These are phyloP conservation scores for Candida suzukii DNA, from an alignment of 805 yeast genomes.

Conservation along the genomic window DNA sequence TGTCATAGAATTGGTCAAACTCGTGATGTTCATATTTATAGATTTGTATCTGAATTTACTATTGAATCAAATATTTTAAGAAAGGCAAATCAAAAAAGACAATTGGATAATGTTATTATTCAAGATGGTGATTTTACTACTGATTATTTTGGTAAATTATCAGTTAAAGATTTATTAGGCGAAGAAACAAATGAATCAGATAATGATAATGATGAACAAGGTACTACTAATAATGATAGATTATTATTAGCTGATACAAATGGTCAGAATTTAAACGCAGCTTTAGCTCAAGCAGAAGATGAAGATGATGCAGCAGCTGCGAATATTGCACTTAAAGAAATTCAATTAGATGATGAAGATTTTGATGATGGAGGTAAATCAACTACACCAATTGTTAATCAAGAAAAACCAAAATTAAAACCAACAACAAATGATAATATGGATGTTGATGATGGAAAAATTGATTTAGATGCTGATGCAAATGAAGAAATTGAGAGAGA, in stretches of 20 bases:
- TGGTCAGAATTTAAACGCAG: slow-evolving; percentile 27
- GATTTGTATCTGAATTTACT: slow-evolving; percentile 93
- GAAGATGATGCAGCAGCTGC: slow-evolving; percentile 90
- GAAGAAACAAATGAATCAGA: slow-evolving; percentile 34
- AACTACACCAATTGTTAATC: neutral
- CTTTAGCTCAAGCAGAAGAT: slow-evolving; percentile 90
- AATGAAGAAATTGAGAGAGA: slow-evolving; percentile 14
- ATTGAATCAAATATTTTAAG: slow-evolving; percentile 91
- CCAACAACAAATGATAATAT: slow-evolving; percentile 24
- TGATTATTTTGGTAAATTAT: slow-evolving; percentile 83
- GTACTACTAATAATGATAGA: slow-evolving; percentile 28
- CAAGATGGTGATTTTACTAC: slow-evolving; percentile 99
- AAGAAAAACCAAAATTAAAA: slow-evolving; percentile 9
- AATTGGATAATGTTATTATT: slow-evolving; percentile 88
- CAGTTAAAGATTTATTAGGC: slow-evolving; percentile 80
- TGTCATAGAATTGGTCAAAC: slow-evolving; percentile 99
- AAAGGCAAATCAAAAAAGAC: slow-evolving; percentile 92
- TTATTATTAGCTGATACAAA: slow-evolving; percentile 11
- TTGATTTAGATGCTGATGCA: slow-evolving; percentile 14
- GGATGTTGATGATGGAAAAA: slow-evolving; percentile 8
- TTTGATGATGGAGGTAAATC: slow-evolving; percentile 48
- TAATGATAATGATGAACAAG: slow-evolving; percentile 32
- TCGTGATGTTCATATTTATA: slow-evolving; percentile 93
- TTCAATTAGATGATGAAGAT: slow-evolving; percentile 77
- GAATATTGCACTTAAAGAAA: slow-evolving; percentile 79